Conservation (phyloP, 768 basidiomycete species). For the Boletellus ananas region DNA sequence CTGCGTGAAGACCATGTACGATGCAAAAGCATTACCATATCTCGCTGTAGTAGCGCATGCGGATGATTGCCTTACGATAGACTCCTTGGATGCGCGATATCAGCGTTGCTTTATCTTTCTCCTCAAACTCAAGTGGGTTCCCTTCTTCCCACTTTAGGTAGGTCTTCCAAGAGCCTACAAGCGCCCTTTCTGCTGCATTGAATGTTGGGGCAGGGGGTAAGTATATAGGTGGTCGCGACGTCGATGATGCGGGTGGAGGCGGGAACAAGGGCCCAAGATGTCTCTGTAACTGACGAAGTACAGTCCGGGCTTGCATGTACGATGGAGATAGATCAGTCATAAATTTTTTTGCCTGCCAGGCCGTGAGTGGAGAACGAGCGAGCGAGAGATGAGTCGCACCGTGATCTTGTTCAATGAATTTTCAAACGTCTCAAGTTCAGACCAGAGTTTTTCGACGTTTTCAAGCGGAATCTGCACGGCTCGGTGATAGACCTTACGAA, state of each 20-base stretch:
- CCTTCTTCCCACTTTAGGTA: constrained; percentile 95
- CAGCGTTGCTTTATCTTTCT: constrained; percentile 66
- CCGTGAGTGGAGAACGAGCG: constrained; percentile 9
- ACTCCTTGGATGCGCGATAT: constrained; percentile 73
- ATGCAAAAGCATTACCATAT: constrained; percentile 61
- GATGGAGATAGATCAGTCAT: constrained; percentile 88
- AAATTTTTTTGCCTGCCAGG: constrained; percentile 83
- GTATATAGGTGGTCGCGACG: constrained; percentile 43
- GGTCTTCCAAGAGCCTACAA: constrained; percentile 84
- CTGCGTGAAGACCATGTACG: background rate
- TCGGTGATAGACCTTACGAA: constrained; percentile 89
- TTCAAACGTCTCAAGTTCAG: constrained; percentile 91
- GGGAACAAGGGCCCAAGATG: constrained; percentile 61
- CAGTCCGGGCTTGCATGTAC: constrained; percentile 93
- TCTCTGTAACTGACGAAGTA: constrained; percentile 77
- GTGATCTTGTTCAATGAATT: constrained; percentile 85
- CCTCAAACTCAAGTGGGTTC: constrained; percentile 91
- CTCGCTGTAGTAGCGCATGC: constrained; percentile 93
- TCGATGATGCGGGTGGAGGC: constrained; percentile 41
- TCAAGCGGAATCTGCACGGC: constrained; percentile 94
- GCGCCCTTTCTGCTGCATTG: constrained; percentile 62
- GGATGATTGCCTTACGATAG: constrained; percentile 84
- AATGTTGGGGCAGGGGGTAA: constrained; percentile 74
- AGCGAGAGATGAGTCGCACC: constrained; percentile 31
- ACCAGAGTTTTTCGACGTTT: constrained; percentile 91